These are phyloP conservation scores for Monosporascus sp. DNA, from an alignment of 2,329 filamentous ascomycete species.

Conservation along the genomic window DNA sequence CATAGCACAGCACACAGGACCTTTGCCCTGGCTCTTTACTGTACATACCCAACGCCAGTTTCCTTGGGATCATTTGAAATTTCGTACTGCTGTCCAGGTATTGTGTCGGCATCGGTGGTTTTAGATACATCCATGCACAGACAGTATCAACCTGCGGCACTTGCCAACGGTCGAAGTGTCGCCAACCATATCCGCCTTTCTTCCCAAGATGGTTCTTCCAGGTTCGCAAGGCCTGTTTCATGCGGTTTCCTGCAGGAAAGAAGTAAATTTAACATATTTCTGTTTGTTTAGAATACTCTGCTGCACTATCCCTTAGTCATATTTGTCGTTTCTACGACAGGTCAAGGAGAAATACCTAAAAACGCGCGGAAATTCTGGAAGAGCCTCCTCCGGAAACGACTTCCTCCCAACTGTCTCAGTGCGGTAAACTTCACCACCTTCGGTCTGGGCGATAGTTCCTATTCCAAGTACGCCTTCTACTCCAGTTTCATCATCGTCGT, in stretches of 20 bases:
- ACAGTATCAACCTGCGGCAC: too few relatives aligned
- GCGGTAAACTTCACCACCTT: slow-evolving; percentile 76
- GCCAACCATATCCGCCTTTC: too few relatives aligned
- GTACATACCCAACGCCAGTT: background rate
- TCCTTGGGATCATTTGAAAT: too few relatives aligned
- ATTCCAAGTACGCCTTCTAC: slow-evolving; percentile 64
- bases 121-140: too few relatives aligned
- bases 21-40: slow-evolving; percentile 2
- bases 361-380: slow-evolving; percentile 85
- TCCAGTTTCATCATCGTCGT: background rate
- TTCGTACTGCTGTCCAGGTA: too few relatives aligned
- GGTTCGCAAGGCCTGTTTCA: slow-evolving; percentile 1
- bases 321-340: slow-evolving; percentile 85
- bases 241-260: slow-evolving; percentile 17
- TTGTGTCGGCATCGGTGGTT: too few relatives aligned
- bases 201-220: too few relatives aligned
- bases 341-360: slow-evolving; percentile 86
- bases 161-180: too few relatives aligned
- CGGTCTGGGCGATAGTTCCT: slow-evolving; percentile 91
- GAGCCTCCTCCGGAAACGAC: slow-evolving; percentile 71
- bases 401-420: slow-evolving; percentile 65
- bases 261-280: slow-evolving; percentile 5
- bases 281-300: slow-evolving; percentile 41
- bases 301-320: slow-evolving; percentile 57
- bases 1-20: background rate